Base-by-base conservation (phyloP, 2,329 filamentous ascomycete species). In the Graphium sp. region DNA sequence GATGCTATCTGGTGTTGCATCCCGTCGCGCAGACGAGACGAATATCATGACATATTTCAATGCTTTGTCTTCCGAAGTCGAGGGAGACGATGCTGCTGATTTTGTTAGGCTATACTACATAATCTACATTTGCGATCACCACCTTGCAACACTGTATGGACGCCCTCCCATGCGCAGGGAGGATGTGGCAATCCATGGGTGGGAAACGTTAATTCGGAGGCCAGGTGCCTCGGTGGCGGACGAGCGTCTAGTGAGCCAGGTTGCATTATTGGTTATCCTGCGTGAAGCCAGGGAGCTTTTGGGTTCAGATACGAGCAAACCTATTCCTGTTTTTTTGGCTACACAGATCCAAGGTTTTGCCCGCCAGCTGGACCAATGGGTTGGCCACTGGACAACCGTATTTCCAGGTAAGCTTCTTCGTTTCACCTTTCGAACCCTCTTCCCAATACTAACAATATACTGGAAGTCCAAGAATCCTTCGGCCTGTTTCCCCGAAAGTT, bases 41-140 rank as follows among this genome's bases (percentile, higher is more conserved):
- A 59, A 59, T 32, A 38, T 63, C 1, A 50, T 53, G 24, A 53
- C 47, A 32, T 56, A 53, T 32, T 58, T 56, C 29, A 48, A 49
- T 4, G 48, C 49, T 6, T 14, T 24, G 6, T 50, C 53, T 4
- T 41, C 59, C 2, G 35, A 42, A 2, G 52, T 50, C 11, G 43
- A 48, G 14, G 50, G 45, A 9, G 49, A 54, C 9, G 56, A 63
- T 24, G 55, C 55, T 1, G 53, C 56, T 32, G 65, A 72, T 32
- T 58, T 60, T 20, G 57, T 69, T 4, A 55, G 70, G 13, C 45
- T 74, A 9, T 74, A 69, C 69, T 74, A 72, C 38, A 45, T 68
- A 18, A 48, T 68, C 2, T 72, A 70, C 34, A 63, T 72, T 6
- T 72, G 66, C 35, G 67, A 73, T 32, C 65, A 70, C 33, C 67